Evolutionary conservation across 371 early-diverging fungal species (phyloP).

Genomic region (Syncephalastrum racemosum): DNA sequence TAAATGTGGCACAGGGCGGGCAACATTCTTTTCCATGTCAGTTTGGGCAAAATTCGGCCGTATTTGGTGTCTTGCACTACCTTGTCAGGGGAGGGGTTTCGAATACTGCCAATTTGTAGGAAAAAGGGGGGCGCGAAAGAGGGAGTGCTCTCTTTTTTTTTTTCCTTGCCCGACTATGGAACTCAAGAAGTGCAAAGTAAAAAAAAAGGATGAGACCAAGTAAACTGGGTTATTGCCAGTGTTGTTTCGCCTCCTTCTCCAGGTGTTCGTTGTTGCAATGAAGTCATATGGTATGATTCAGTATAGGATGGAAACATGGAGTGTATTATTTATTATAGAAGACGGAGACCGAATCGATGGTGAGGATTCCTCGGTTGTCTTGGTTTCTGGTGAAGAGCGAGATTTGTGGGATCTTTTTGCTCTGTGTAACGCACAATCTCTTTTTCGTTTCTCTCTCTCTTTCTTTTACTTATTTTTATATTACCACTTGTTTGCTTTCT

Average conservation of each 20-base stretch:
- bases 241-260: too few relatives aligned
- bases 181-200: not conserved
- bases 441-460: slow-evolving; percentile 1
- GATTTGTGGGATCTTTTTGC: not conserved
- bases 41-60: too few relatives aligned
- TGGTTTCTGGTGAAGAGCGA: slow-evolving; percentile 3
- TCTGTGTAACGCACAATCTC: slow-evolving; percentile 1
- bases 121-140: too few relatives aligned
- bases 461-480: not conserved
- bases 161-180: not conserved
- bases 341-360: not conserved
- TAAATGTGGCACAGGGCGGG: too few relatives aligned
- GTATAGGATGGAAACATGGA: not conserved
- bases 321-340: too few relatives aligned
- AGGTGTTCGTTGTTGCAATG: not conserved
- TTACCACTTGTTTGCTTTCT: too few relatives aligned
- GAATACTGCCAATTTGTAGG: too few relatives aligned
- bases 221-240: not conserved
- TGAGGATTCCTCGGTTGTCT: slow-evolving; percentile 4
- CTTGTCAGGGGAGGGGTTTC: too few relatives aligned
- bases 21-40: too few relatives aligned
- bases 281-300: not conserved
- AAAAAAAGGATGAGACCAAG: not conserved
- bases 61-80: too few relatives aligned
- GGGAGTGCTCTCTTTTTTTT: not conserved